phyloP scores from a whole-genome alignment of 768 basidiomycete genomes.

The Rhodotorula diobovata region DNA sequence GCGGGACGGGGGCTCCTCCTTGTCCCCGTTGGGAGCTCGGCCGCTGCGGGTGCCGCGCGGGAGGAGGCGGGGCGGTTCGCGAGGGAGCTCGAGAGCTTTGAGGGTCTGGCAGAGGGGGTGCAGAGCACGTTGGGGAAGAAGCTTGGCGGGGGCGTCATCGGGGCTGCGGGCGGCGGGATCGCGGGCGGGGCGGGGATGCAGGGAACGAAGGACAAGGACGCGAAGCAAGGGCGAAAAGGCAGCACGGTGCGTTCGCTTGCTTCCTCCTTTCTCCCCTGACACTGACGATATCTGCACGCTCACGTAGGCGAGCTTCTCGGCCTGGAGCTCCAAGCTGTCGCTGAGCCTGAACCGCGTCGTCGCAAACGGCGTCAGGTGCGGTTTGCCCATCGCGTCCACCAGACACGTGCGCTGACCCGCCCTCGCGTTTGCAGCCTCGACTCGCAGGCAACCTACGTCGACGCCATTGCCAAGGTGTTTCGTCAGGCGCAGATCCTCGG shows the following conservation, averaged over 20 bases:
- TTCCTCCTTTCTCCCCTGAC: neutral
- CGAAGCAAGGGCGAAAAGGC: conserved; percentile 52
- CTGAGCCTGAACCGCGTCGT: conserved; percentile 38
- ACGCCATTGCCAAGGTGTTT: conserved; percentile 70
- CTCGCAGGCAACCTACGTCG: conserved; percentile 77
- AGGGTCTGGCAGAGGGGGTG: conserved; percentile 66
- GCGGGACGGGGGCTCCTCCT: conserved; percentile 57
- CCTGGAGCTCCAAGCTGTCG: conserved; percentile 40
- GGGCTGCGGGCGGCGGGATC: conserved; percentile 3
- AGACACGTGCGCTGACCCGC: neutral
- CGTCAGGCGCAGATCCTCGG: conserved; percentile 65
- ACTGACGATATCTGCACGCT: neutral
- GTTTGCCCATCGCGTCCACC: neutral
- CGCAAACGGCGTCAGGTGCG: conserved; percentile 41
- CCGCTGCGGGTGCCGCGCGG: neutral
- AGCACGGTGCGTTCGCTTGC: conserved; percentile 4
- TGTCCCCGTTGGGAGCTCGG: neutral
- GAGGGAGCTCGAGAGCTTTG: conserved; percentile 82
- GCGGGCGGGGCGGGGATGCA: conserved; percentile 67
- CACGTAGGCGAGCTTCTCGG: conserved; percentile 38
- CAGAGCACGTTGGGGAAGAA: conserved; percentile 43
- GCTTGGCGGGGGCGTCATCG: conserved; percentile 24
- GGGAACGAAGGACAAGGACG: conserved; percentile 55
- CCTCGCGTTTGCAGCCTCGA: conserved; percentile 59
- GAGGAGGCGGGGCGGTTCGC: conserved; percentile 64